phyloP scores from a whole-genome alignment of 1,139 yeast genomes.

The Saccharomyces hybrid region DNA sequence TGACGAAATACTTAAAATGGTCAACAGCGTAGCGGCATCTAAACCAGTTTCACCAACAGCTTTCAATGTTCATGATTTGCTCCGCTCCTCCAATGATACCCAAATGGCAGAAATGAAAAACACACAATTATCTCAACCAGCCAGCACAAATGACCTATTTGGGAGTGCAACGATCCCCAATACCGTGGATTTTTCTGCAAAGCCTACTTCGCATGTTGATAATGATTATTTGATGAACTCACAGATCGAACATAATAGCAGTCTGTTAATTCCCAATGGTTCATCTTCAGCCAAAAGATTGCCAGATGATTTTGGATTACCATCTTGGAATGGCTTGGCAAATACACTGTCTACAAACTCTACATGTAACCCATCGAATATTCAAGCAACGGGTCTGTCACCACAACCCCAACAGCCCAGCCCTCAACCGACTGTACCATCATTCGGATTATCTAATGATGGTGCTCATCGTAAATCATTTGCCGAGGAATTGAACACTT shows the following conservation, averaged over 20 bases:
- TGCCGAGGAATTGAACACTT: slow-evolving; percentile 23
- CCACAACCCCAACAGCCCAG: background rate
- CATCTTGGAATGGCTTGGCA: slow-evolving; percentile 5
- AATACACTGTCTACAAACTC: background rate
- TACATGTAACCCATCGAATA: background rate
- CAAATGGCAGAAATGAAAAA: background rate
- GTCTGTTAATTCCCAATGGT: slow-evolving; percentile 2
- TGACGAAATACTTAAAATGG: slow-evolving; percentile 25
- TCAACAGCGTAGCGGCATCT: slow-evolving; percentile 24
- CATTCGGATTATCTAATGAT: slow-evolving; percentile 4
- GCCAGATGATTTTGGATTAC: slow-evolving; percentile 1
- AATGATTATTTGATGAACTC: background rate
- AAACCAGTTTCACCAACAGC: slow-evolving; percentile 17
- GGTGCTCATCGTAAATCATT: slow-evolving; percentile 12
- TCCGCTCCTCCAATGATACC: slow-evolving; percentile 8
- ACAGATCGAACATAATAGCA: background rate
- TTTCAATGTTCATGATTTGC: slow-evolving; percentile 13
- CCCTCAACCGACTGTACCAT: background rate
- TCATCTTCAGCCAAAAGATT: background rate
- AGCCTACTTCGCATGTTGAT: background rate
- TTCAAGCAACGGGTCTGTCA: background rate
- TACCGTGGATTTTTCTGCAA: background rate
- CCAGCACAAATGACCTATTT: background rate
- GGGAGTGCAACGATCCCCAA: background rate
- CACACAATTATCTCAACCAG: background rate